These are phyloP conservation scores for Chaetomium globosum DNA, from an alignment of 2,329 filamentous ascomycete genomes.

Conservation along the genomic window DNA sequence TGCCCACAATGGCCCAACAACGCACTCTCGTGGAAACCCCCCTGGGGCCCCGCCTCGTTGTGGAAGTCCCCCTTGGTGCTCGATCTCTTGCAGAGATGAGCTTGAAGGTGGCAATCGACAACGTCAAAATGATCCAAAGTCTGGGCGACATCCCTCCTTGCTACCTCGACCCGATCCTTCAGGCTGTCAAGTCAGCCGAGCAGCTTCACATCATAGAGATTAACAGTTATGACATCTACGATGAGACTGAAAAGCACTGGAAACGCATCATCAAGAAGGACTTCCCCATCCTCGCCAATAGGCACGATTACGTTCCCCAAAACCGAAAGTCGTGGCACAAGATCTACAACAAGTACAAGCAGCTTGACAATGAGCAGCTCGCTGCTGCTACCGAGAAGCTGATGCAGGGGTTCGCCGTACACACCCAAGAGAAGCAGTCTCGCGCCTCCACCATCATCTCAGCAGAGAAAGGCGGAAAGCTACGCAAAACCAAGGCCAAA, in stretches of 20 bases:
- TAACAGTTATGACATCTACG: constrained; percentile 74
- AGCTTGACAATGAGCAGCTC: constrained; percentile 59
- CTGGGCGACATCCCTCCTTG: constrained; percentile 72
- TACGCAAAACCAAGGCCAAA: constrained; percentile 46
- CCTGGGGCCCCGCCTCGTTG: neutral
- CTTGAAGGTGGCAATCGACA: constrained; percentile 55
- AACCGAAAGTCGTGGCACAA: constrained; percentile 74
- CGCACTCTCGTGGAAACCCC: neutral
- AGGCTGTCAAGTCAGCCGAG: constrained; percentile 69
- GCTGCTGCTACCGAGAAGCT: constrained; percentile 61
- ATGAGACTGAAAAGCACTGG: constrained; percentile 75
- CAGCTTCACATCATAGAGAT: constrained; percentile 76
- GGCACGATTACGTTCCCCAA: constrained; percentile 65
- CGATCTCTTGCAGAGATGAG: constrained; percentile 55
- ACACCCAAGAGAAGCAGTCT: constrained; percentile 60
- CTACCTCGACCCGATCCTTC: constrained; percentile 67
- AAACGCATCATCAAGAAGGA: constrained; percentile 74
- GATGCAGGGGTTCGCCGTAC: constrained; percentile 58
- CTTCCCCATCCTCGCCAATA: constrained; percentile 65
- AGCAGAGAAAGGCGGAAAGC: constrained; percentile 41
- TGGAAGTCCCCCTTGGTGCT: constrained; percentile 28
- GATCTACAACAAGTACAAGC: constrained; percentile 71
- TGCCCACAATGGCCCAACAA: constrained; percentile 1
- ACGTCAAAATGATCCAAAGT: constrained; percentile 63
- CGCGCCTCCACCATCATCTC: constrained; percentile 62